phyloP scores from a whole-genome alignment of 352 stramenopile species.

The Phytophthora citrophthora region DNA sequence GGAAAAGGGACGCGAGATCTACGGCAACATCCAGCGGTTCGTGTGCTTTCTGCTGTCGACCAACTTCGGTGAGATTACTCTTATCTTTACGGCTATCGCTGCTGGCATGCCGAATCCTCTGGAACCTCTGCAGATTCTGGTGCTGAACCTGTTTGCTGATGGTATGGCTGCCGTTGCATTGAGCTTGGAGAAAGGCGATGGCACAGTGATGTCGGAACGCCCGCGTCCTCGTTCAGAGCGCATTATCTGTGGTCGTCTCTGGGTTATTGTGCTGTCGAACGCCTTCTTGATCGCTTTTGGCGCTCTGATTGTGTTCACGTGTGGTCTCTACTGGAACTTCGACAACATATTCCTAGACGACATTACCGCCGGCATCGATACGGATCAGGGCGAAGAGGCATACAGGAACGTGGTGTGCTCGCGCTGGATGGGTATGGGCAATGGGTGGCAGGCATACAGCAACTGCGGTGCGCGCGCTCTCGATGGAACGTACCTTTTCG shows the following conservation, averaged over 20 bases:
- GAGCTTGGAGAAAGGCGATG: slow-evolving; percentile 77
- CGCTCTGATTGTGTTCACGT: slow-evolving; percentile 65
- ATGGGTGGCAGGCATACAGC: slow-evolving; percentile 50
- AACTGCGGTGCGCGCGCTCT: slow-evolving; percentile 49
- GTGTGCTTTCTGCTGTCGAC: slow-evolving; percentile 97
- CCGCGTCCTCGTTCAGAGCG: slow-evolving; percentile 62
- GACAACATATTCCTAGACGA: slow-evolving; percentile 59
- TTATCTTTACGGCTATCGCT: slow-evolving; percentile 79
- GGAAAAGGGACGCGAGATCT: slow-evolving; percentile 96
- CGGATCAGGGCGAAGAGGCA: slow-evolving; percentile 34
- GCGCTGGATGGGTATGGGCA: slow-evolving; percentile 59
- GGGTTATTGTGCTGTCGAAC: slow-evolving; percentile 72
- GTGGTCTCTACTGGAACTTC: slow-evolving; percentile 79
- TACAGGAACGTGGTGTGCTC: slow-evolving; percentile 60
- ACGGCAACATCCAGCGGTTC: slow-evolving; percentile 98
- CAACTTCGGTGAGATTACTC: slow-evolving; percentile 94
- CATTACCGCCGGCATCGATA: slow-evolving; percentile 55
- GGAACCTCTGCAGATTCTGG: slow-evolving; percentile 96
- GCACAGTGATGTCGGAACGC: slow-evolving; percentile 64
- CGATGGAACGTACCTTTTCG: slow-evolving; percentile 49
- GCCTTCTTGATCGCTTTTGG: slow-evolving; percentile 62
- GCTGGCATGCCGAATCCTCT: slow-evolving; percentile 87
- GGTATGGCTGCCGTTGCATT: slow-evolving; percentile 75
- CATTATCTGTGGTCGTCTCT: slow-evolving; percentile 75
- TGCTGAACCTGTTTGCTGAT: slow-evolving; percentile 99